These are phyloP conservation scores for Zymoseptoria passerinii DNA, from an alignment of 2,329 filamentous ascomycete species.

Conservation along the genomic window DNA sequence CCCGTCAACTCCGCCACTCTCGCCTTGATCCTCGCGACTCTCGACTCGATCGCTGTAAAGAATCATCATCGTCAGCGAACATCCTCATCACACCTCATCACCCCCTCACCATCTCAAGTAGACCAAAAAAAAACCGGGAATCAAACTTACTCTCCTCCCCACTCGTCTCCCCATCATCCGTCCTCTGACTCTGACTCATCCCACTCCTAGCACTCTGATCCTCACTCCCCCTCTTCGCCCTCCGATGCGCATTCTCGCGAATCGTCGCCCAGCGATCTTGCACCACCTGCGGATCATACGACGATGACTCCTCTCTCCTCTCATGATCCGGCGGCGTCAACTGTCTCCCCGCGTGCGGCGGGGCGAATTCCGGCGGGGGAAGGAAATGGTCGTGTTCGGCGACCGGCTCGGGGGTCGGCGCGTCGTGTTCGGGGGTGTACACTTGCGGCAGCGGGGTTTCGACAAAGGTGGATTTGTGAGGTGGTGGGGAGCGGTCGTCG, in stretches of 20 bases:
- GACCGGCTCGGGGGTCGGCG: conserved; percentile 1
- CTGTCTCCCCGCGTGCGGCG: background rate
- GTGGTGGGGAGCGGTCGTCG: conserved; percentile 6
- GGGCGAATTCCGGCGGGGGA: conserved; percentile 1
- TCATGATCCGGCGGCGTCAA: conserved; percentile 17
- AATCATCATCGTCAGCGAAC: conserved; percentile 9
- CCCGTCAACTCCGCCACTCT: conserved; percentile 83
- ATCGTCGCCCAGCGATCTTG: conserved; percentile 93
- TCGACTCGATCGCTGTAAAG: conserved; percentile 77
- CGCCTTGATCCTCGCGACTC: conserved; percentile 95
- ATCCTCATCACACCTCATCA: background rate
- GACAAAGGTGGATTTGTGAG: background rate
- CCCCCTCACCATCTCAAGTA: background rate
- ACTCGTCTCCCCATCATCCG: conserved; percentile 81
- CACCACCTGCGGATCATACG: conserved; percentile 32
- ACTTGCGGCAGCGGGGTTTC: background rate
- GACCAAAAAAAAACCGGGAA: background rate
- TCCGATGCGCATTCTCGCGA: conserved; percentile 82
- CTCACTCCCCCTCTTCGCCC: conserved; percentile 52
- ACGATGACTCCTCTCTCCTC: conserved; percentile 32
- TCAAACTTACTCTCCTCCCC: conserved; percentile 78
- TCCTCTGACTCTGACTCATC: conserved; percentile 47
- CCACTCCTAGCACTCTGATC: conserved; percentile 47
- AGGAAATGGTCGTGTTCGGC: conserved; percentile 11
- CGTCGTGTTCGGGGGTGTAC: conserved; percentile 6